Evolutionary conservation across 768 basidiomycete species (phyloP), one percentile per base, ranked within the genome.

Genomic region (Agrocybe pediades): DNA sequence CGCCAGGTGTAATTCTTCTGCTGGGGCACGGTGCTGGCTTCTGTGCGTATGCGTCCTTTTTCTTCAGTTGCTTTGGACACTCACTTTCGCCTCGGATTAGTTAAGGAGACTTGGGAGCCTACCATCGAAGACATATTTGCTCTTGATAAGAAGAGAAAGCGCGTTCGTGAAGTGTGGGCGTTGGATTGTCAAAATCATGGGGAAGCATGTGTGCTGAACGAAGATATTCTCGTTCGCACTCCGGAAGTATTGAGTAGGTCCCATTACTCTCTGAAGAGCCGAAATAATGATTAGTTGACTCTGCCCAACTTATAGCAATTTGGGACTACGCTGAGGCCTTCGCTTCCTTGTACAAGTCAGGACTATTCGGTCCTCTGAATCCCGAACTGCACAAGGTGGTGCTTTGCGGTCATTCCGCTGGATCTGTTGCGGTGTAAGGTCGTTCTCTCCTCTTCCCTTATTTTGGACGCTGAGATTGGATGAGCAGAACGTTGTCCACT

Each of bases 21-120:
- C 54, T 70, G 11, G 67, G 60, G 6, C 65, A 67, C 51, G 69
- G 66, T 23, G 59, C 70, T 41, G 69, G 69, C 17, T 71, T 71
- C 49, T 63, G 69, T 67, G 50, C 45, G 65, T 64, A 21, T 21
- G n/a, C 11, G 4, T 15, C 11, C 13, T 5, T 13, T n/a, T 20
- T n/a, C 21, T n/a, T 21, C 9, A 0, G 6, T 11, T n/a, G 2
- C 8, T 29, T 2, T 9, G 26, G 21, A 39, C 11, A 53, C 27
- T 48, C 8, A 17, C 29, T 7, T 6, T 15, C 27, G 11, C 4
- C 7, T 16, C 2, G 17, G 19, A 2, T 1, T 44, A 76, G 74
- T 66, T 51, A 76, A 76, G 54, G 74, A 76, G 54, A 68, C 56
- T 1, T 76, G 74, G 74, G 74, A 76, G 45, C 72, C 74, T 1